A percentile compares a stretch with the other conserved stretches of the same genome.
Evolutionary conservation across 768 basidiomycete species (phyloP).

Genomic region (Phlegmacium glaucopus): DNA sequence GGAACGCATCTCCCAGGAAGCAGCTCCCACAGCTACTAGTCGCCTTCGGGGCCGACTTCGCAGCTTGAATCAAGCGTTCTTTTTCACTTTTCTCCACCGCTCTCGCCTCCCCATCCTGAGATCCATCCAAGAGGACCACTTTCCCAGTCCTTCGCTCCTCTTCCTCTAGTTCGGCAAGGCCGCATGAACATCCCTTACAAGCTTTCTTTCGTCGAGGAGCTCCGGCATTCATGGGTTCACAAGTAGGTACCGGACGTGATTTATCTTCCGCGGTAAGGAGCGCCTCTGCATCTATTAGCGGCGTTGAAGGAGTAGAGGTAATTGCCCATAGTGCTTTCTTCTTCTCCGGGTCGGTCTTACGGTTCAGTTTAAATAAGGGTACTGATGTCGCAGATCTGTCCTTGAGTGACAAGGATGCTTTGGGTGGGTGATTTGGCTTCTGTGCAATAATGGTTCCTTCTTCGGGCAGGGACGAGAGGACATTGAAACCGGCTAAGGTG

Average conservation of each 20-base stretch:
- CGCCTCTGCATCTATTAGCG: constrained; percentile 77
- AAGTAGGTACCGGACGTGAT: constrained; percentile 70
- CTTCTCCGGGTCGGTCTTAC: constrained; percentile 58
- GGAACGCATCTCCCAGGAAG: constrained; percentile 96
- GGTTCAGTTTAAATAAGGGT: constrained; percentile 42
- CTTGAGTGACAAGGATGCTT: constrained; percentile 42
- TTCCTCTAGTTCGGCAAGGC: constrained; percentile 90
- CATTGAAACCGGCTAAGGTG: constrained; percentile 60
- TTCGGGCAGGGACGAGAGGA: constrained; percentile 41
- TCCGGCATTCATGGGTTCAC: constrained; percentile 56
- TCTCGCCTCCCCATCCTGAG: constrained; percentile 52
- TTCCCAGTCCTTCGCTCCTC: constrained; percentile 64
- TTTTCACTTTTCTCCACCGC: constrained; percentile 60
- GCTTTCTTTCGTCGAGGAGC: constrained; percentile 80
- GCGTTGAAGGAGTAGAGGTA: constrained; percentile 56
- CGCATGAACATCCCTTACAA: constrained; percentile 96
- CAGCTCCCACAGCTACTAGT: constrained; percentile 98
- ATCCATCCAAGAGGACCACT: constrained; percentile 68
- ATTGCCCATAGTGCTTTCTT: constrained; percentile 92
- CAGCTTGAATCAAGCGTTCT: constrained; percentile 62
- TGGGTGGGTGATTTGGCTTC: constrained; percentile 53
- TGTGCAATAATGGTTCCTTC: constrained; percentile 59
- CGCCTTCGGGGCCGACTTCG: constrained; percentile 74
- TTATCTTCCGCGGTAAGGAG: constrained; percentile 85
- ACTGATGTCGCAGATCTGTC: constrained; percentile 22